Conservation (phyloP, 1,284 basidiomycete genomes). For the Irpex sp. region DNA sequence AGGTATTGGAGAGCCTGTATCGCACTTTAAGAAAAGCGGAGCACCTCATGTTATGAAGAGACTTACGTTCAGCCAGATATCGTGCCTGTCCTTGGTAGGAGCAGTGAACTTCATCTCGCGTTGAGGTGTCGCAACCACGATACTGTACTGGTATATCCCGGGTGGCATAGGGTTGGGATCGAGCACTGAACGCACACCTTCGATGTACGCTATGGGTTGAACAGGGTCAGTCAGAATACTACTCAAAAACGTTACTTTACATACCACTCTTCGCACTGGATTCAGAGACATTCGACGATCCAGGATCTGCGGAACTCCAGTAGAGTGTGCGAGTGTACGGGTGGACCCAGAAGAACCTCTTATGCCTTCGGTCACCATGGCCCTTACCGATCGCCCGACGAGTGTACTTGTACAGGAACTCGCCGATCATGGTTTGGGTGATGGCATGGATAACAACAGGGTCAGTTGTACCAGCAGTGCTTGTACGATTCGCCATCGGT, state of each 20-base stretch:
- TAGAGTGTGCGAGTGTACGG: conserved; percentile 98
- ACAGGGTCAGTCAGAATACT: conserved; percentile 14
- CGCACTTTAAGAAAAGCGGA: not conserved
- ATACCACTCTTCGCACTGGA: conserved; percentile 95
- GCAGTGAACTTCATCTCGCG: conserved; percentile 98
- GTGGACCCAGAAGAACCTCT: conserved; percentile 99
- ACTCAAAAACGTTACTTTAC: conserved; percentile 31
- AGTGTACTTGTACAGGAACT: conserved; percentile 98
- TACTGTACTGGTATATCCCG: conserved; percentile 88
- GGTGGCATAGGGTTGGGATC: conserved; percentile 94
- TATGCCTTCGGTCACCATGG: conserved; percentile 87
- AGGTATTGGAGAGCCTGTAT: conserved; percentile 83
- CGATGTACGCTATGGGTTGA: conserved; percentile 82
- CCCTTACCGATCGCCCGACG: conserved; percentile 89
- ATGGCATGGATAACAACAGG: conserved; percentile 91
- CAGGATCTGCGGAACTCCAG: conserved; percentile 95
- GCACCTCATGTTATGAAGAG: not conserved
- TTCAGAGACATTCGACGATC: conserved; percentile 81
- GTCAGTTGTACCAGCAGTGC: conserved; percentile 58
- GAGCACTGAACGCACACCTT: conserved; percentile 84
- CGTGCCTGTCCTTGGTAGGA: conserved; percentile 90
- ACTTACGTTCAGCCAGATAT: conserved; percentile 90
- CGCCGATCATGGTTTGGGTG: conserved; percentile 99
- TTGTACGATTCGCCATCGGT: conserved; percentile 26
- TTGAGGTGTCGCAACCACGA: conserved; percentile 89